These are phyloP conservation scores for Fraxinus sp. DNA, from an alignment of 305 asterid species.

Conservation along the genomic window DNA sequence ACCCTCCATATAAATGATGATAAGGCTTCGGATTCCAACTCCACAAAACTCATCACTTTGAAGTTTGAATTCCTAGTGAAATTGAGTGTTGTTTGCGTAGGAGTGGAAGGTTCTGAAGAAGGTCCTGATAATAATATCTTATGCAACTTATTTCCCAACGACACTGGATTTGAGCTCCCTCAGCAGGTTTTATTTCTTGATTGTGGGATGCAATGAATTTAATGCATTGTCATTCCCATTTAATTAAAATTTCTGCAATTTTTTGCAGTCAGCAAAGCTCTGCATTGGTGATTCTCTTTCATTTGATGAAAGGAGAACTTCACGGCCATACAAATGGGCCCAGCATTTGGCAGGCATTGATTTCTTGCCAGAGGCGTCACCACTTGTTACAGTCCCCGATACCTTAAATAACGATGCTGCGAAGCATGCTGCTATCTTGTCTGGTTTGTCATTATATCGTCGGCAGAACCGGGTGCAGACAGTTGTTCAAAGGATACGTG, in stretches of 20 bases:
- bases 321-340: conserved; percentile 96
- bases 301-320: conserved; percentile 70
- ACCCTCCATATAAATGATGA: conserved; percentile 68
- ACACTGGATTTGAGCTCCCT: conserved; percentile 94
- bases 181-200: conserved; percentile 64
- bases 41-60: conserved; percentile 61
- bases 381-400: conserved; percentile 54
- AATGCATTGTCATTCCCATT: conserved; percentile 26
- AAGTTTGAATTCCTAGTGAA: conserved; percentile 79
- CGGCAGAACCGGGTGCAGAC: conserved; percentile 90
- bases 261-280: conserved; percentile 86
- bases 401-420: conserved; percentile 50
- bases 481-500: conserved; percentile 84
- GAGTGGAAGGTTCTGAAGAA: conserved; percentile 79
- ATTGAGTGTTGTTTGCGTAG: conserved; percentile 82
- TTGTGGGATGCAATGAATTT: conserved; percentile 18
- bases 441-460: conserved; percentile 77
- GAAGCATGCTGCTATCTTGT: conserved; percentile 47
- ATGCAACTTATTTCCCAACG: conserved; percentile 97
- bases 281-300: conserved; percentile 51
- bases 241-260: conserved; percentile 18
- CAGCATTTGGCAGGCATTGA: conserved; percentile 99
- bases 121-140: conserved; percentile 50
- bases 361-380: conserved; percentile 89
- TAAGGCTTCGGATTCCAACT: conserved; percentile 47